These are phyloP conservation scores for Colletotrichum gloeosporioides DNA, from an alignment of 2,329 filamentous ascomycete genomes.

Conservation along the genomic window DNA sequence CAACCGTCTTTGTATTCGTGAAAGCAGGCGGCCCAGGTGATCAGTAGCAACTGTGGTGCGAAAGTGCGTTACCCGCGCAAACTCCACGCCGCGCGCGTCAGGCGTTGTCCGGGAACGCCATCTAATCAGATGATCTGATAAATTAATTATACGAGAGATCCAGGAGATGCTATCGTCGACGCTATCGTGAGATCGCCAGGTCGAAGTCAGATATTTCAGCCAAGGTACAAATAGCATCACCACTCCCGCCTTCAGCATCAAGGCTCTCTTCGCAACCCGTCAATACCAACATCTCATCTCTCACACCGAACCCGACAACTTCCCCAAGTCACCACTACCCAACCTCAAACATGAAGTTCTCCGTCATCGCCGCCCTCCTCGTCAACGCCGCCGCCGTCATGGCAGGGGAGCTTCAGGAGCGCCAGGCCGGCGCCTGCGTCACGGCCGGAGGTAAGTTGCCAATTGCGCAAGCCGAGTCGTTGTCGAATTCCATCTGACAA, in stretches of 20 bases:
- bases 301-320: not conserved
- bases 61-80: not conserved
- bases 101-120: accelerated
- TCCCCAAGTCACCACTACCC: accelerated
- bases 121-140: not conserved
- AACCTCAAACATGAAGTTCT: not conserved
- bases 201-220: not conserved
- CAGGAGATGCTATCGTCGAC: not conserved
- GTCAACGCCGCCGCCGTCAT: not conserved
- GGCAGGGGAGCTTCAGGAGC: not conserved
- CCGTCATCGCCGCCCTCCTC: not conserved
- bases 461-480: too few relatives aligned
- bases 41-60: accelerated
- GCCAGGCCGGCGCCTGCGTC: not conserved
- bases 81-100: accelerated
- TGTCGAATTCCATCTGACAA: too few relatives aligned
- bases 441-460: not conserved
- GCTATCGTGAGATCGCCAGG: not conserved
- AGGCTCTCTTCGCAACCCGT: not conserved
- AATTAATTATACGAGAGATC: not conserved
- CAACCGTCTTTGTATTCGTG: too few relatives aligned
- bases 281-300: too few relatives aligned
- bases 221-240: not conserved
- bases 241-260: not conserved
- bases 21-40: too few relatives aligned